A percentile compares a stretch with the other conserved stretches of the same genome.
Evolutionary conservation across 495 filamentous ascomycete species (phyloP).

Genomic region (Neurospora sp.): DNA sequence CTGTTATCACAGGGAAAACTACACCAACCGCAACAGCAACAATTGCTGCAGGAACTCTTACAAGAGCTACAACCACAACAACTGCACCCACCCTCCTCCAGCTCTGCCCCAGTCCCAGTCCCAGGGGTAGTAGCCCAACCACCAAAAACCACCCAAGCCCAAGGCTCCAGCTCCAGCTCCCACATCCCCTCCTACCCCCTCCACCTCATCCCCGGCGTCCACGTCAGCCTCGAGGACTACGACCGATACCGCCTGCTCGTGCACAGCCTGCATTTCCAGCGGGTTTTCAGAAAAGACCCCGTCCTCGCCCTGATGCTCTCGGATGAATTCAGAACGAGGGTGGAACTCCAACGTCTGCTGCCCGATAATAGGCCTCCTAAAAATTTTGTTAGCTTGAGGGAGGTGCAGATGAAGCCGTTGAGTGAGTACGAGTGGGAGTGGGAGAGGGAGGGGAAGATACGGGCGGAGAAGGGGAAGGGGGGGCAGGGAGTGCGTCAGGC

Average conservation of each 20-base stretch:
- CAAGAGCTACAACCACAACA: not conserved
- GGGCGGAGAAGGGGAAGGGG: no score
- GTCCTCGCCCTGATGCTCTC: not conserved
- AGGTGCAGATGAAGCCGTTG: not conserved
- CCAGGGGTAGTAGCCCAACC: not conserved
- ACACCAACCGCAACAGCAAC: not conserved
- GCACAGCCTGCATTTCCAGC: not conserved
- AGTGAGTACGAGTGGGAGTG: not conserved
- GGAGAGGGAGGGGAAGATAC: not conserved
- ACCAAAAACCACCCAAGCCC: not conserved
- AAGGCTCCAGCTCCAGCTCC: not conserved
- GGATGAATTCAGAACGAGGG: not conserved
- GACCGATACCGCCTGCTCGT: not conserved
- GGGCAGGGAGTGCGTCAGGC: no score
- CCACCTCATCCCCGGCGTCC: not conserved
- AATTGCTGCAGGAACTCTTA: not conserved
- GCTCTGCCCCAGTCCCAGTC: not conserved
- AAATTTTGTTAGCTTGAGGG: not conserved
- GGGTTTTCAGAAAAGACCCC: not conserved
- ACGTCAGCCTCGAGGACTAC: not conserved
- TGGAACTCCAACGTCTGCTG: not conserved
- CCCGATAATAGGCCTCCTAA: not conserved
- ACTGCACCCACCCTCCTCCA: not conserved
- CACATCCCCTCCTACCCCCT: not conserved
- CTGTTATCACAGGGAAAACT: not conserved